A percentile compares a stretch with the other conserved stretches of the same genome.
Conservation (phyloP, 148 eudicot genomes). For the Bassia scoparia region DNA sequence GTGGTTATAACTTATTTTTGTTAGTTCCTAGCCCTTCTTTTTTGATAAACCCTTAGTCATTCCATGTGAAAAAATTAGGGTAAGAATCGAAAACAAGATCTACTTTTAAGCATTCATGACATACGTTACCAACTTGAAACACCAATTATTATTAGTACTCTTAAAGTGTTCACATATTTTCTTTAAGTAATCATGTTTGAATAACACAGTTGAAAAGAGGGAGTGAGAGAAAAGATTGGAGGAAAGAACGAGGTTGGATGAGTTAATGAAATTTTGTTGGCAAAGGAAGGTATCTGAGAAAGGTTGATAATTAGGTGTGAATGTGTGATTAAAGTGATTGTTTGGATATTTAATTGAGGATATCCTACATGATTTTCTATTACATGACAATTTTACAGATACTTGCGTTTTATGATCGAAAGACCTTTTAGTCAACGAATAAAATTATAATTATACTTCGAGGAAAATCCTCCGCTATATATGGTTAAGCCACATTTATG, state of each 20-base stretch:
- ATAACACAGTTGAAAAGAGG: neutral
- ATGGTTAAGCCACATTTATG: neutral
- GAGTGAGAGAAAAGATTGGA: neutral
- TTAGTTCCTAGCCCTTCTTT: too few relatives aligned
- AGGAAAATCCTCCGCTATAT: neutral
- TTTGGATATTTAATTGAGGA: neutral
- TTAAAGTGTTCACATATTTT: too few relatives aligned
- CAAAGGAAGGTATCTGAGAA: neutral
- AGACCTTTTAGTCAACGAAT: neutral
- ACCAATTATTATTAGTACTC: too few relatives aligned
- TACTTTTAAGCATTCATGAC: too few relatives aligned
- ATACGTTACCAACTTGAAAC: too few relatives aligned
- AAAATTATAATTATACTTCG: neutral
- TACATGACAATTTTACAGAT: neutral
- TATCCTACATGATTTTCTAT: too few relatives aligned
- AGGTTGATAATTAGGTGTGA: neutral
- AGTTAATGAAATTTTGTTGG: constrained; percentile 1
- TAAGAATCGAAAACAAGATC: too few relatives aligned
- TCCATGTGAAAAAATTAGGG: too few relatives aligned
- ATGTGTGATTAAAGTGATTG: neutral
- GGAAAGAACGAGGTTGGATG: neutral
- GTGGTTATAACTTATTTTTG: too few relatives aligned
- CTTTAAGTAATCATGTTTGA: too few relatives aligned
- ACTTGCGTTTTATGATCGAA: neutral
- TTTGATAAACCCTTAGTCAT: too few relatives aligned